Evolutionary conservation across 768 basidiomycete genomes (phyloP).

Genomic region (Auricularia heimuer): DNA sequence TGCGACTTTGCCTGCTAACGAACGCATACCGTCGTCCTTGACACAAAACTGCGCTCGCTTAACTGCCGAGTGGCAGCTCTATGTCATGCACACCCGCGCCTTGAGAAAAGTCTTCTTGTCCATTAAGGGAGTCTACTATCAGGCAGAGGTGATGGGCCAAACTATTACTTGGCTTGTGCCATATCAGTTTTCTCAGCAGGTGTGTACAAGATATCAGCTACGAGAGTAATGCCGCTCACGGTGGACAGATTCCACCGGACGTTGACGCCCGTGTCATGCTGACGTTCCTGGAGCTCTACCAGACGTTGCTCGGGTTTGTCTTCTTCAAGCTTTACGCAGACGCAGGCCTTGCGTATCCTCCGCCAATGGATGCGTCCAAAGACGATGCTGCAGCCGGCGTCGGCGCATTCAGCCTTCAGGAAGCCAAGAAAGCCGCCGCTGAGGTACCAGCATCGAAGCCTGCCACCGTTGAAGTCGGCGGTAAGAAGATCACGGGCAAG

Average conservation of each 20-base stretch:
- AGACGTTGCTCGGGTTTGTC: slow-evolving; percentile 90
- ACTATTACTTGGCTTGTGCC: slow-evolving; percentile 93
- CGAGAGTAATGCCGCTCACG: slow-evolving; percentile 7
- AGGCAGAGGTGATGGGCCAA: slow-evolving; percentile 90
- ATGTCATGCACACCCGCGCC: slow-evolving; percentile 77
- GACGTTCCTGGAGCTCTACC: slow-evolving; percentile 96
- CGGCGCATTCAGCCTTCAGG: slow-evolving; percentile 74
- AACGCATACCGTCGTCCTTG: slow-evolving; percentile 69
- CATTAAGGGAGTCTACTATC: slow-evolving; percentile 97
- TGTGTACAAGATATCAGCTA: slow-evolving; percentile 26
- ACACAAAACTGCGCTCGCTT: slow-evolving; percentile 86
- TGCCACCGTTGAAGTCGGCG: slow-evolving; percentile 27
- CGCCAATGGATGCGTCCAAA: slow-evolving; percentile 70
- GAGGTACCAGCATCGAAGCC: slow-evolving; percentile 14
- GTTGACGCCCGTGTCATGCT: slow-evolving; percentile 97
- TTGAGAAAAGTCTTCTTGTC: slow-evolving; percentile 89
- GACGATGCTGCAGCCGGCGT: slow-evolving; percentile 83
- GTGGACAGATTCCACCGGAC: slow-evolving; percentile 71
- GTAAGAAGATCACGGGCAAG: slow-evolving; percentile 43
- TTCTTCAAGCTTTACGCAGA: slow-evolving; percentile 99
- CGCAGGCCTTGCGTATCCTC: slow-evolving; percentile 87
- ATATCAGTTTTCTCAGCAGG: slow-evolving; percentile 93
- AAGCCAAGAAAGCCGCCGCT: slow-evolving; percentile 19
- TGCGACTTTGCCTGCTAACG: slow-evolving; percentile 79
- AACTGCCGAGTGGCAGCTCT: slow-evolving; percentile 93